Percentiles rank a stretch among this genome's conserved stretches.
Conservation (phyloP, 441 rosid genomes). For the Brassica hybrid region DNA sequence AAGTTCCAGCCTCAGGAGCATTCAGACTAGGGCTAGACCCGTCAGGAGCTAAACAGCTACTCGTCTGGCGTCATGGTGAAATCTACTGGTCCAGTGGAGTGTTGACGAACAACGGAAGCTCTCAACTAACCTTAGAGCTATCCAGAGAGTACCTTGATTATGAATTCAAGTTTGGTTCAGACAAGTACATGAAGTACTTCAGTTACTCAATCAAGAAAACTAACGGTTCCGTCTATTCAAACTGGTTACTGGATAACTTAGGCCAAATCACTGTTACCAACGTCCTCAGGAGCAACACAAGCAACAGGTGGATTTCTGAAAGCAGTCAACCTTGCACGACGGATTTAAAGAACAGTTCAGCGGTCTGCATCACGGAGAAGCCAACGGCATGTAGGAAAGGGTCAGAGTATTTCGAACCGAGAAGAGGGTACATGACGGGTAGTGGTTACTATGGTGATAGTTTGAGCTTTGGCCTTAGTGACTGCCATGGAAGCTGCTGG, state of each 20-base stretch:
- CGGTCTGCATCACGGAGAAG: slow-evolving; percentile 55
- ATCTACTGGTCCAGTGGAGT: slow-evolving; percentile 63
- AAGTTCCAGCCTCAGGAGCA: slow-evolving; percentile 57
- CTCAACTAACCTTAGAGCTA: slow-evolving; percentile 45
- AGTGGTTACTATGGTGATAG: slow-evolving; percentile 34
- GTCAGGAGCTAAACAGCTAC: slow-evolving; percentile 48
- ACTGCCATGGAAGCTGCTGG: too few relatives aligned
- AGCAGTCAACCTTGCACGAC: not conserved
- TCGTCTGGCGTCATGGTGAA: slow-evolving; percentile 54
- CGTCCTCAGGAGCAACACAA: slow-evolving; percentile 19
- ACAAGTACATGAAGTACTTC: slow-evolving; percentile 54
- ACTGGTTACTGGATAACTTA: not conserved
- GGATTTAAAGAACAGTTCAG: slow-evolving; percentile 45
- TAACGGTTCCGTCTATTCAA: not conserved
- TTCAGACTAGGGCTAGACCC: slow-evolving; percentile 64
- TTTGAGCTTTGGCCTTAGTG: slow-evolving; percentile 48
- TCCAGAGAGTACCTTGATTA: slow-evolving; percentile 39
- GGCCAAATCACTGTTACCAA: slow-evolving; percentile 44
- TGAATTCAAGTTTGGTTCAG: slow-evolving; percentile 49
- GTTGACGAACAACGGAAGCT: slow-evolving; percentile 50
- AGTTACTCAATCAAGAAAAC: slow-evolving; percentile 47
- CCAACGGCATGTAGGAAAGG: slow-evolving; percentile 53
- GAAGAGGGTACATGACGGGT: slow-evolving; percentile 47
- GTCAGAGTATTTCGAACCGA: slow-evolving; percentile 46
- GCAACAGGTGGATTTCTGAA: not conserved